phyloP scores from a whole-genome alignment of 495 filamentous ascomycete genomes.

The Lentithecium fluviatile region DNA sequence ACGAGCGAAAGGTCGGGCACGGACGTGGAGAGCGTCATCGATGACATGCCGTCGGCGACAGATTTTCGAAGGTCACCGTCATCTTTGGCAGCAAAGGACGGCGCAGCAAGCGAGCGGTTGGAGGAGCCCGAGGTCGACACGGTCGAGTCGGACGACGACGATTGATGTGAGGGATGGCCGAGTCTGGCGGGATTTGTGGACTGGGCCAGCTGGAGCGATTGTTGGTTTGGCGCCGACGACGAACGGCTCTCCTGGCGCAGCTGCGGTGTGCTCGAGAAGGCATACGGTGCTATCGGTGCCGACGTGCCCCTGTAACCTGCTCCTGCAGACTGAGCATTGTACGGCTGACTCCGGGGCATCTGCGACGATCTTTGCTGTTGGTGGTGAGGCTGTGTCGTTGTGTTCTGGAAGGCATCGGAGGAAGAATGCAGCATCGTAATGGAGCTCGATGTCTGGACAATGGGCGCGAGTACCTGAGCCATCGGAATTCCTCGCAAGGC shows the following conservation, averaged over 20 bases:
- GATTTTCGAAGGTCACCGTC: slow-evolving; percentile 48
- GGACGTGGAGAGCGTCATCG: slow-evolving; percentile 49
- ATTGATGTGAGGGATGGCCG: slow-evolving; percentile 34
- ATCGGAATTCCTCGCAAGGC: slow-evolving; percentile 35
- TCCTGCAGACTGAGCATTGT: slow-evolving; percentile 30
- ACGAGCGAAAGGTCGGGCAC: slow-evolving; percentile 53
- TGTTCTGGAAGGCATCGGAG: slow-evolving; percentile 42
- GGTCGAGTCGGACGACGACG: slow-evolving; percentile 42
- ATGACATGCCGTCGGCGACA: slow-evolving; percentile 46
- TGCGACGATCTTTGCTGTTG: slow-evolving; percentile 36
- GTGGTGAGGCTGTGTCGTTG: slow-evolving; percentile 34
- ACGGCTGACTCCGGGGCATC: slow-evolving; percentile 37
- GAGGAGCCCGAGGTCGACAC: slow-evolving; percentile 43
- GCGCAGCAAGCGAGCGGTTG: slow-evolving; percentile 25
- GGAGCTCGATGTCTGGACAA: slow-evolving; percentile 39
- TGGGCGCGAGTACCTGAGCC: slow-evolving; percentile 47
- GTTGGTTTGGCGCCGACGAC: slow-evolving; percentile 61
- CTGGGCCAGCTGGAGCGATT: slow-evolving; percentile 48
- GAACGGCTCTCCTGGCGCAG: slow-evolving; percentile 67
- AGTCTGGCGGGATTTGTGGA: slow-evolving; percentile 38
- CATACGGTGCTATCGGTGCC: slow-evolving; percentile 77
- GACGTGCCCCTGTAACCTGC: slow-evolving; percentile 65
- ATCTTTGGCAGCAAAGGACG: slow-evolving; percentile 38
- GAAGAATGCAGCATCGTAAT: slow-evolving; percentile 45
- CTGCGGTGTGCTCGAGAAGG: slow-evolving; percentile 76